These are phyloP conservation scores for Penicillium sp. DNA, from an alignment of 2,329 filamentous ascomycete species.

Conservation along the genomic window DNA sequence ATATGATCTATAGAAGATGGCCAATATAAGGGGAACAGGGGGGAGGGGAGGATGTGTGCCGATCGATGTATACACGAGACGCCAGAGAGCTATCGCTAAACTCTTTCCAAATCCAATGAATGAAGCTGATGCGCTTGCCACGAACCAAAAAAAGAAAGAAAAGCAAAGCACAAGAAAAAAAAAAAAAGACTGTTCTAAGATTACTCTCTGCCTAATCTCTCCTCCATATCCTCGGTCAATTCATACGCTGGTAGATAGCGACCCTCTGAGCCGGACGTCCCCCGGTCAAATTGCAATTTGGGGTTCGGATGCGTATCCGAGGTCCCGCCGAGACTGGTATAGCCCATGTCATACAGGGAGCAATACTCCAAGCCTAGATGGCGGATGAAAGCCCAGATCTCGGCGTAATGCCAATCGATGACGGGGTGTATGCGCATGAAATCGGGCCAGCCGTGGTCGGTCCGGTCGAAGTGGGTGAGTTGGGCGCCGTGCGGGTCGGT, in stretches of 20 bases:
- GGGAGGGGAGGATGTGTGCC: not conserved
- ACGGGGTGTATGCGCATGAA: slow-evolving; percentile 96
- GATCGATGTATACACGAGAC: slow-evolving; percentile 17
- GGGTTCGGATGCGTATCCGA: slow-evolving; percentile 91
- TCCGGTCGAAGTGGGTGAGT: slow-evolving; percentile 81
- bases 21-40: not conserved
- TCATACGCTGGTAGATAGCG: slow-evolving; percentile 31
- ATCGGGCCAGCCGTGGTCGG: slow-evolving; percentile 84
- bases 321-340: slow-evolving; percentile 89
- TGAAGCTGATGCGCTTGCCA: not conserved
- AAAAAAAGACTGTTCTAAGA: not conserved
- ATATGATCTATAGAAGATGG: slow-evolving; percentile 18
- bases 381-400: slow-evolving; percentile 84
- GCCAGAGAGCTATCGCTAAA: not conserved
- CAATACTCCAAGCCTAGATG: slow-evolving; percentile 84
- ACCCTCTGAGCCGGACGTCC: slow-evolving; percentile 12
- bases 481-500: slow-evolving; percentile 88
- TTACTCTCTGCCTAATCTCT: slow-evolving; percentile 72
- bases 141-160: not conserved
- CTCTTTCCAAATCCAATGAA: not conserved
- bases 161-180: not conserved
- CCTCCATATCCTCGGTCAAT: slow-evolving; percentile 68
- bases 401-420: slow-evolving; percentile 95
- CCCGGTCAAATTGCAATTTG: slow-evolving; percentile 54
- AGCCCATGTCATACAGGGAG: slow-evolving; percentile 82